Evolutionary conservation across 179 eudicot species (phyloP).

Genomic region (Drosera spatulata): DNA sequence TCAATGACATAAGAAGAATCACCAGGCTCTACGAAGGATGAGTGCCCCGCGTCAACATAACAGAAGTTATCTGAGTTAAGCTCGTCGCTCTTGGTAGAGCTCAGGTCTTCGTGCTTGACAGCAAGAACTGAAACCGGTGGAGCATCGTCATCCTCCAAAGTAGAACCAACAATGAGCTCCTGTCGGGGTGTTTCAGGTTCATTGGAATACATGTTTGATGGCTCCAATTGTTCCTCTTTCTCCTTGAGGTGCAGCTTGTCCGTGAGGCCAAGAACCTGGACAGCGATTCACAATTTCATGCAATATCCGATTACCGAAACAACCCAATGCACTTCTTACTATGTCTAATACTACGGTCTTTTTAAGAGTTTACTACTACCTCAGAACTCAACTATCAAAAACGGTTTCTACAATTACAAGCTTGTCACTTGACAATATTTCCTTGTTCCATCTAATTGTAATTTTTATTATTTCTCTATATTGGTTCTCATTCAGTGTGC

Average conservation of each 20-base stretch:
- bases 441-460: too few relatives aligned
- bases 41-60: slow-evolving; percentile 27
- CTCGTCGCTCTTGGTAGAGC: slow-evolving; percentile 32
- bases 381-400: too few relatives aligned
- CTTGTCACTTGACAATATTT: too few relatives aligned
- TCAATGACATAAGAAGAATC: slow-evolving; percentile 48
- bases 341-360: too few relatives aligned
- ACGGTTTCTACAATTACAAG: too few relatives aligned
- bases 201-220: slow-evolving; percentile 8
- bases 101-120: slow-evolving; percentile 27
- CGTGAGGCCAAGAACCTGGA: slow-evolving; percentile 38
- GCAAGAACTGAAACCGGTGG: too few relatives aligned
- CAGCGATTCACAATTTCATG: not conserved
- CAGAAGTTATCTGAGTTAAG: slow-evolving; percentile 42
- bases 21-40: slow-evolving; percentile 25
- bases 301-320: too few relatives aligned
- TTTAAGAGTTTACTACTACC: too few relatives aligned
- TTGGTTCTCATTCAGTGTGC: too few relatives aligned
- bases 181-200: slow-evolving; percentile 10
- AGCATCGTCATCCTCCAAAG: too few relatives aligned
- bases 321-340: too few relatives aligned
- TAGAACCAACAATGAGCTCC: slow-evolving; percentile 9
- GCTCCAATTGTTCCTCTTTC: slow-evolving; percentile 17
- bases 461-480: too few relatives aligned
- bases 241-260: slow-evolving; percentile 33